Base-by-base conservation (phyloP, 306 rosid species). In the Calophaca sinica region DNA sequence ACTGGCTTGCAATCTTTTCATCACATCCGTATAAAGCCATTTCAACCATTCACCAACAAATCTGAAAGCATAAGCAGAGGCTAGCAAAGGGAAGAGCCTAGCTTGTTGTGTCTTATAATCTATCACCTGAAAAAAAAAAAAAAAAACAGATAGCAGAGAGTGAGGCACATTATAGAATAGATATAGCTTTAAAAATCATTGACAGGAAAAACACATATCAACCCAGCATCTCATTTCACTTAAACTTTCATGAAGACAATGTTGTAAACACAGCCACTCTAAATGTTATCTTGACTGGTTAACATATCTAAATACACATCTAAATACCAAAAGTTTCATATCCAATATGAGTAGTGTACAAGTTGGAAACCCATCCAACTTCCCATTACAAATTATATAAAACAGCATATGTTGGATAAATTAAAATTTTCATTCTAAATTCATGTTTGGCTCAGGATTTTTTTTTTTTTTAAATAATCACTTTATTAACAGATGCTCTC, bases 41-140 rank as follows among this genome's bases (percentile, higher is more conserved):
- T 90, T 88, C 87, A 94, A 83, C 99, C 99, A 94, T 71, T 94
- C 93, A 39, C 99, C 99, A 82, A 94, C 97, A 84, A 94, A 94
- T 87, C 96, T 87, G 87, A 94, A 94, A 51, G 99, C 99, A 83
- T 92, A 94, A 29, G 99, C 96, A 48, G 97, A 94, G 75, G 99
- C 99, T 84, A 94, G 84, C 93, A 94, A 84, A 64, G 99, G 96
- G 87, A 94, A 94, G 76, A 94, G 93, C 84, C 97, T 94, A 68
- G 78, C 91, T 83, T 94, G 99, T 62, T 94, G 99, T 33, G 97
- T 94, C 87, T 94, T 94, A 85, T 91, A 94, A 82, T 94, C 96
- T 63, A 94, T 88, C 85, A 94, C 99, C 99, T 94, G 20, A 65
- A 65, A 5, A 65, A 15, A 65, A 60, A 74, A 33, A 83, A 65